A percentile compares a stretch with the other conserved stretches of the same genome.
Conservation (phyloP, 2,329 filamentous ascomycete species). For the Beauveria caledonica region DNA sequence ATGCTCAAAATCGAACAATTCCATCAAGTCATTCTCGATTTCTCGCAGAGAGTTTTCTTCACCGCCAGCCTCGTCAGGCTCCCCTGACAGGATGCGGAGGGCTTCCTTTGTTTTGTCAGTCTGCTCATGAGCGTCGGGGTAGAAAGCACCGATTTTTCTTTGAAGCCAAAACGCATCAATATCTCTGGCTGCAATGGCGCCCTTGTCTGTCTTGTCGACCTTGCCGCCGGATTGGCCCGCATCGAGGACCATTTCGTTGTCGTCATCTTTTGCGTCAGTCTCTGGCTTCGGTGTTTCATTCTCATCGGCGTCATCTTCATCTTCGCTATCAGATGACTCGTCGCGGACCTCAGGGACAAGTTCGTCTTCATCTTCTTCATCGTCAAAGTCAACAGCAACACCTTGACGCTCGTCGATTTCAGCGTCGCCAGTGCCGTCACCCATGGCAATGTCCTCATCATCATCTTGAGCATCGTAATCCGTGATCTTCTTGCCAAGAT, state of each 20-base stretch:
- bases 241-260: slow-evolving; percentile 82
- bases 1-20: slow-evolving; percentile 94
- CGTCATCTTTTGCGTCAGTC: slow-evolving; percentile 49
- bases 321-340: slow-evolving; percentile 75
- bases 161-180: slow-evolving; percentile 98
- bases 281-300: slow-evolving; percentile 42
- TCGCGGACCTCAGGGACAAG: slow-evolving; percentile 83
- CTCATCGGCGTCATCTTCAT: slow-evolving; percentile 54
- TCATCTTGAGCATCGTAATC: slow-evolving; percentile 97
- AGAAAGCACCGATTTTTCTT: slow-evolving; percentile 79
- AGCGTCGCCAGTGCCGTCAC: slow-evolving; percentile 49
- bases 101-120: slow-evolving; percentile 86
- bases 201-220: slow-evolving; percentile 44
- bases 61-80: slow-evolving; percentile 60
- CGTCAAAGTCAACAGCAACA: slow-evolving; percentile 92
- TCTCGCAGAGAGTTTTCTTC: slow-evolving; percentile 82
- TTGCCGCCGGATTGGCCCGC: slow-evolving; percentile 43
- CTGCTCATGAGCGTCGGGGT: slow-evolving; percentile 85
- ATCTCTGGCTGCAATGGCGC: slow-evolving; percentile 69
- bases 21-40: slow-evolving; percentile 97
- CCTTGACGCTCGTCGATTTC: slow-evolving; percentile 92
- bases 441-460: slow-evolving; percentile 76
- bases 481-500: slow-evolving; percentile 96
- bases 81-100: slow-evolving; percentile 71
- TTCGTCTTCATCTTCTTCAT: slow-evolving; percentile 72